Evolutionary conservation across 2,329 filamentous ascomycete species (phyloP).

Genomic region (Hortaea sp.): DNA sequence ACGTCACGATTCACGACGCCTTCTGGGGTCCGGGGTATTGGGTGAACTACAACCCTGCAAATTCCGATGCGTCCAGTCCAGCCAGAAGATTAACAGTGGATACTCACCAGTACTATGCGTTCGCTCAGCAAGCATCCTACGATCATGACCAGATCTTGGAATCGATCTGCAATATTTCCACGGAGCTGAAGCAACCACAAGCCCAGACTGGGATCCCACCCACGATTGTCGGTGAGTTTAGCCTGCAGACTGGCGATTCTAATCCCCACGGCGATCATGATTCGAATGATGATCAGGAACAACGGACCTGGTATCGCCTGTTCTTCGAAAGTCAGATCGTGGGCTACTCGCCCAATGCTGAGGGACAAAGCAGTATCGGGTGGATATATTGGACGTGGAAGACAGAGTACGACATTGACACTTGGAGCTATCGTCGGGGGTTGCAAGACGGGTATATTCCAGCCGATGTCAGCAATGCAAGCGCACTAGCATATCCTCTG

Average conservation of each 20-base stretch:
- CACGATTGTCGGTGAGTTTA: slow-evolving; percentile 14
- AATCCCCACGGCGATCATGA: slow-evolving; percentile 2
- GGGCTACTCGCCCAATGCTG: slow-evolving; percentile 8
- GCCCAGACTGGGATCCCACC: slow-evolving; percentile 7
- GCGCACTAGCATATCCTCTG: not conserved
- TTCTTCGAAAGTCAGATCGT: slow-evolving; percentile 14
- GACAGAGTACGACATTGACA: slow-evolving; percentile 15
- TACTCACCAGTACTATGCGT: slow-evolving; percentile 17
- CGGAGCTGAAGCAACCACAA: slow-evolving; percentile 2
- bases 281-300: slow-evolving; percentile 5
- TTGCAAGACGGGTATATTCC: slow-evolving; percentile 13
- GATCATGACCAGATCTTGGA: slow-evolving; percentile 6
- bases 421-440: slow-evolving; percentile 14
- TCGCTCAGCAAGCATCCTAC: slow-evolving; percentile 9
- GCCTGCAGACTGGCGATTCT: slow-evolving; percentile 10
- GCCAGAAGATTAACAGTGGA: slow-evolving; percentile 8
- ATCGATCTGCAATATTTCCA: slow-evolving; percentile 8
- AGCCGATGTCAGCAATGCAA: slow-evolving; percentile 7
- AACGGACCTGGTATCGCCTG: slow-evolving; percentile 14
- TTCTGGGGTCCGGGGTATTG: slow-evolving; percentile 12
- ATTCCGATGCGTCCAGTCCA: not conserved
- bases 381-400: slow-evolving; percentile 17
- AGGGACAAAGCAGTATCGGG: slow-evolving; percentile 8
- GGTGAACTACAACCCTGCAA: slow-evolving; percentile 10
- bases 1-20: slow-evolving; percentile 8